phyloP scores from a whole-genome alignment of 1,284 basidiomycete genomes.

The Ceraceosorus bombacis region DNA sequence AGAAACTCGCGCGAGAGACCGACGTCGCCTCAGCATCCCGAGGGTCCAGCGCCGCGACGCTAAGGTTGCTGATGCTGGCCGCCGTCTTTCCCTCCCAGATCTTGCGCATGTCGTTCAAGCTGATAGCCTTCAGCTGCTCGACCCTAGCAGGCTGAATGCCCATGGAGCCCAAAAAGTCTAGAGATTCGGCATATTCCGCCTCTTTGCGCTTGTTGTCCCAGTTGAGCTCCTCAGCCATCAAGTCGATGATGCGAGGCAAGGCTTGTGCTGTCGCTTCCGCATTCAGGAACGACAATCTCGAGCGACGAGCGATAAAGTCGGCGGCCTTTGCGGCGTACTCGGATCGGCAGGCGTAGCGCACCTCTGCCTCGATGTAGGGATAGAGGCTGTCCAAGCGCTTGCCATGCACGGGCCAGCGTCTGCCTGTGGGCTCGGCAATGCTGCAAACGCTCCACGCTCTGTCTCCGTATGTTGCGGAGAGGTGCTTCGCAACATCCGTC shows the following conservation, averaged over 20 bases:
- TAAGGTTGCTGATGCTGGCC: slow-evolving; percentile 13
- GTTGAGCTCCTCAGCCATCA: slow-evolving; percentile 77
- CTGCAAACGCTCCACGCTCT: slow-evolving; percentile 89
- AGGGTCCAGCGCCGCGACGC: slow-evolving; percentile 19
- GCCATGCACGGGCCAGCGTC: slow-evolving; percentile 78
- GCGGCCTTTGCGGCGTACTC: slow-evolving; percentile 86
- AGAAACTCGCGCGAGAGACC: slow-evolving; percentile 30
- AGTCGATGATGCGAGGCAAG: slow-evolving; percentile 77
- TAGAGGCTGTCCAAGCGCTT: slow-evolving; percentile 67
- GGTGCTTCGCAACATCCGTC: slow-evolving; percentile 83
- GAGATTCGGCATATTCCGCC: slow-evolving; percentile 51
- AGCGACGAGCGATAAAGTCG: slow-evolving; percentile 86
- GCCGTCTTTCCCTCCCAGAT: slow-evolving; percentile 15
- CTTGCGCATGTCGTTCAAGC: slow-evolving; percentile 32
- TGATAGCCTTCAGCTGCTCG: slow-evolving; percentile 26
- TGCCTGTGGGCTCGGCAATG: slow-evolving; percentile 69
- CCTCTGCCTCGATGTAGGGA: slow-evolving; percentile 88
- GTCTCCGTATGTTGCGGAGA: slow-evolving; percentile 90
- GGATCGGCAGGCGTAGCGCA: slow-evolving; percentile 77
- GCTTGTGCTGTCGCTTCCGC: slow-evolving; percentile 75
- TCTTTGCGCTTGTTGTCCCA: slow-evolving; percentile 63
- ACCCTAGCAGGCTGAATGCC: slow-evolving; percentile 44
- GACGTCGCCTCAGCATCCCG: slow-evolving; percentile 25
- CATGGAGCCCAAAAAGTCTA: slow-evolving; percentile 50
- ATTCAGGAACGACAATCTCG: slow-evolving; percentile 86